Evolutionary conservation across 495 filamentous ascomycete genomes (phyloP), one percentile per base, ranked within the genome.

Genomic region (Baudoinia panamericana): DNA sequence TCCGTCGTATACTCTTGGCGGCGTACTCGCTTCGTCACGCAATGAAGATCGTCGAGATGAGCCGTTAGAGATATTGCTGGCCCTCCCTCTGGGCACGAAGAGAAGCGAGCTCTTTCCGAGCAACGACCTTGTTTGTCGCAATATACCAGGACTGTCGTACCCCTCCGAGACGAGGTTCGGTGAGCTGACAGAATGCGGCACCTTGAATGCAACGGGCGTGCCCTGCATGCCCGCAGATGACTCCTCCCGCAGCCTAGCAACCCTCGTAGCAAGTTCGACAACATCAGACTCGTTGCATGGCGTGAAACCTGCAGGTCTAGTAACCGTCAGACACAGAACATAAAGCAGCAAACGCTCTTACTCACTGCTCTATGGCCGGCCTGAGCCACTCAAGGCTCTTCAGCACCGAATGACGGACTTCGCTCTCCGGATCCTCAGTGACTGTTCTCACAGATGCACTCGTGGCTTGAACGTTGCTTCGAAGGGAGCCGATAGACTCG

Each of bases 321-420:
- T 13, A 41, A 31, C 38, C 23, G 18, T 41, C 38, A 41, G 28
- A 13, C 13, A 32, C 40, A 18, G 8, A 21, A 9, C 6, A 15
- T 12, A 29, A 21, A n/a, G 15, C 16, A 19, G 13, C 16, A 23
- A 22, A 13, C n/a, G 7, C 16, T 5, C 3, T 17, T 9, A 19
- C 43, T 12, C n/a, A 46, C 43, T 30, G 33, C 23, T 41, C 15
- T 12, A 46, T 11, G n/a, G 30, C 3, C 20, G 45, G 45, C 38
- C 26, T 30, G 17, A 48, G 20, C 43, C 43, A 46, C 30, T 21
- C 36, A 3, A 46, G 19, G 15, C 19, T 30, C 9, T 22, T 32
- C 25, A 46, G 7, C 5, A 40, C 29, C 6, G 35, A 24, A 8
- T 13, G 21, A 12, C 43, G 20, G 10, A 30, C 36, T 15, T 28